These are phyloP conservation scores for Alternaria tenuissima DNA, from an alignment of 2,329 filamentous ascomycete genomes.

Conservation along the genomic window DNA sequence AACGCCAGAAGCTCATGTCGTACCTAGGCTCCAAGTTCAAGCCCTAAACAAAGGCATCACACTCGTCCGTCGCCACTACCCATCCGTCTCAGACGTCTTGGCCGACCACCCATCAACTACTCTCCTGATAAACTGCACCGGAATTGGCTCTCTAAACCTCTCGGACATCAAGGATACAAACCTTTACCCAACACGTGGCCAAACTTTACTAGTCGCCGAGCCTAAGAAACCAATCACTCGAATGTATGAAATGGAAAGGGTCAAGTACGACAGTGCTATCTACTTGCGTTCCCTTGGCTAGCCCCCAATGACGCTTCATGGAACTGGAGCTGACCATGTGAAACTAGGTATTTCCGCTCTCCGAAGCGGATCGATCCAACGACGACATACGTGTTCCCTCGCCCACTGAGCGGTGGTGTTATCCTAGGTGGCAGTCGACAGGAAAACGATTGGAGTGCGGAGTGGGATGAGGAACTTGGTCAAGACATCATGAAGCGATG, in stretches of 20 bases:
- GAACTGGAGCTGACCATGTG: background rate
- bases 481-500: slow-evolving; percentile 82
- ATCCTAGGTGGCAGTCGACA: slow-evolving; percentile 85
- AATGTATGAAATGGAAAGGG: slow-evolving; percentile 46
- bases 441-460: slow-evolving; percentile 79
- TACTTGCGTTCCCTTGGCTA: background rate
- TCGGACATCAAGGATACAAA: slow-evolving; percentile 82
- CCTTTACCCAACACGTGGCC: slow-evolving; percentile 78
- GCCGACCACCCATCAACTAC: slow-evolving; percentile 68
- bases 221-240: slow-evolving; percentile 49
- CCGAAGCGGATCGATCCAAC: slow-evolving; percentile 54
- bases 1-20: background rate
- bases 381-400: slow-evolving; percentile 57
- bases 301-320: background rate
- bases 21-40: slow-evolving; percentile 60
- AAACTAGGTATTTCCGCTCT: slow-evolving; percentile 48
- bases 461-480: slow-evolving; percentile 79
- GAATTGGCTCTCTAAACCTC: slow-evolving; percentile 76
- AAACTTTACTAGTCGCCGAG: slow-evolving; percentile 77
- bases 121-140: slow-evolving; percentile 85
- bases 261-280: slow-evolving; percentile 11
- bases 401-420: slow-evolving; percentile 73
- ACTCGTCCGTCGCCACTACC: slow-evolving; percentile 54
- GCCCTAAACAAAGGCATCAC: slow-evolving; percentile 76
- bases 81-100: slow-evolving; percentile 75